These are phyloP conservation scores for Hypoxylon fuscum DNA, from an alignment of 495 filamentous ascomycete species.

Conservation along the genomic window DNA sequence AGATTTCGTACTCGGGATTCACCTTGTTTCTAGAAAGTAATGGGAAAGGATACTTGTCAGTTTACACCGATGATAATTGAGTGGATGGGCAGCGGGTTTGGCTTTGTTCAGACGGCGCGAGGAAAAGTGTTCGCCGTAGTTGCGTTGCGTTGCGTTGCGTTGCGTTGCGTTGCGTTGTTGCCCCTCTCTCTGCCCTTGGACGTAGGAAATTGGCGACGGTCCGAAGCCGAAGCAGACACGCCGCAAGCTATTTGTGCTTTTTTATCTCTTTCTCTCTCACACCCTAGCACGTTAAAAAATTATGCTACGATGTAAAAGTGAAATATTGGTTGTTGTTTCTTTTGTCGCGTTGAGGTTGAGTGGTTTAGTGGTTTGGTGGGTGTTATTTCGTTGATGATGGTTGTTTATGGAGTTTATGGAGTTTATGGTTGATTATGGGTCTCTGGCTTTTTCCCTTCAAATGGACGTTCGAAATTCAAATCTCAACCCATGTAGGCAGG, in stretches of 20 bases:
- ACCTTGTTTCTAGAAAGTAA: conserved; percentile 3
- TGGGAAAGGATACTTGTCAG: conserved; percentile 1
- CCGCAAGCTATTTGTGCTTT: no score
- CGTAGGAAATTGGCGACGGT: conserved; percentile 32
- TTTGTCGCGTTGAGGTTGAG: no score
- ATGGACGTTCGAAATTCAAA: conserved; percentile 35
- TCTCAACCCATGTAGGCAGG: conserved; percentile 23
- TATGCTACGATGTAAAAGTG: conserved; percentile 9
- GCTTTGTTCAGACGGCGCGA: conserved; percentile 15
- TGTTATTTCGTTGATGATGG: conserved; percentile 19
- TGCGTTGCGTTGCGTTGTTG: conserved; percentile 16
- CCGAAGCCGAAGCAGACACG: conserved; percentile 24
- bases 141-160: conserved; percentile 9
- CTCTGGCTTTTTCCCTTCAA: conserved; percentile 23
- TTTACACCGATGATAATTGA: not conserved
- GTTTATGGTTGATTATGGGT: conserved; percentile 5
- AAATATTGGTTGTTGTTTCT: no score
- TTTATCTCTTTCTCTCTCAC: no score
- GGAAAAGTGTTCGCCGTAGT: no score
- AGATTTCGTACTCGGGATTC: conserved; percentile 8
- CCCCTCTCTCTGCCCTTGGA: conserved; percentile 39
- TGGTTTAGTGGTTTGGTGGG: conserved; percentile 18
- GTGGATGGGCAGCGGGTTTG: conserved; percentile 5
- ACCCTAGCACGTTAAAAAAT: no score
- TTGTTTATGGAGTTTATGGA: not conserved